phyloP scores from a whole-genome alignment of 2,329 filamentous ascomycete genomes.

The Sporothrix variecibatus region DNA sequence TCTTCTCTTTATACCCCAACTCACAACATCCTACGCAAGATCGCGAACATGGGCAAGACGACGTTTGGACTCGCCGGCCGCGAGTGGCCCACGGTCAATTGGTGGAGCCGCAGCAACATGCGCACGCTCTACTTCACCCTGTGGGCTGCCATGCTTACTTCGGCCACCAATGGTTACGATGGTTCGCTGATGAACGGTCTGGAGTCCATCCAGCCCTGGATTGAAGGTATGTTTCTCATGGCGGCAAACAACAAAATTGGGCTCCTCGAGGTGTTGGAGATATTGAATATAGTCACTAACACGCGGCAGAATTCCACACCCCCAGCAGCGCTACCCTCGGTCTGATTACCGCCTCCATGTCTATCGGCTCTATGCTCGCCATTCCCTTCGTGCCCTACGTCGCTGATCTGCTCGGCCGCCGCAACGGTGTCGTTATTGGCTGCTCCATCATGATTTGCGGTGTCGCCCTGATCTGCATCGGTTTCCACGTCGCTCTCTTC shows the following conservation, averaged over 20 bases:
- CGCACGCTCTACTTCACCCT: conserved; percentile 39
- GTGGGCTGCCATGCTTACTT: conserved; percentile 40
- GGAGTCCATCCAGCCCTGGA: conserved; percentile 44
- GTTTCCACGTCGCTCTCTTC: conserved; percentile 40
- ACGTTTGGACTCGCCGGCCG: conserved; percentile 34
- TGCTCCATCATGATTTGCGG: conserved; percentile 42
- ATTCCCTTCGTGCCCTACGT: conserved; percentile 49
- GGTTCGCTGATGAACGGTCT: conserved; percentile 45
- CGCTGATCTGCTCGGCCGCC: conserved; percentile 48
- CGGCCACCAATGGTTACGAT: conserved; percentile 42
- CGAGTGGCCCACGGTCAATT: conserved; percentile 36
- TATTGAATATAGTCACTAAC: neutral
- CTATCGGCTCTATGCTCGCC: conserved; percentile 48
- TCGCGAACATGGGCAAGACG: conserved; percentile 30
- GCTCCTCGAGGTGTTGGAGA: neutral
- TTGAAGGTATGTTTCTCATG: conserved; percentile 38
- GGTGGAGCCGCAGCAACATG: conserved; percentile 39
- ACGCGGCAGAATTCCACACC: conserved; percentile 35
- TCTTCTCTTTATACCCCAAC: conserved; percentile 4
- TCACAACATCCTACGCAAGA: neutral
- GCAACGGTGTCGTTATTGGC: conserved; percentile 48
- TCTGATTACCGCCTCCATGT: conserved; percentile 48
- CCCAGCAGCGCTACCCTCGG: conserved; percentile 42
- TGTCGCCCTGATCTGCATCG: conserved; percentile 43
- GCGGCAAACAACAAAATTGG: too few relatives aligned